Conservation (phyloP, 352 stramenopile species). For the Phytophthora citrophthora region DNA sequence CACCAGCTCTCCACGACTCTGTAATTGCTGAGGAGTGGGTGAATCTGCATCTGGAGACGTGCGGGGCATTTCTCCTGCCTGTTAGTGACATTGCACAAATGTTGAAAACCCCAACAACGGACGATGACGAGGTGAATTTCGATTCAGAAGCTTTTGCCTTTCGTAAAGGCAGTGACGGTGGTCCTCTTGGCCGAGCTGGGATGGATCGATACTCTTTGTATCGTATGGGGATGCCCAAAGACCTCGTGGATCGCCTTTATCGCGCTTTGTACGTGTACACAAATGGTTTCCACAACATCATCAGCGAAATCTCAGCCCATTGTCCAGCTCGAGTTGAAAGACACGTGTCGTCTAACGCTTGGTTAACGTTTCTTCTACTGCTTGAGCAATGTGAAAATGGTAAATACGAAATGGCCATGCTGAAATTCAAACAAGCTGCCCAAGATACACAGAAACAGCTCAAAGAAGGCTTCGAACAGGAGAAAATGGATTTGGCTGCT, state of each 20-base stretch:
- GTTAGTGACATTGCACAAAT: conserved; percentile 47
- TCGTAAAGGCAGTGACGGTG: conserved; percentile 42
- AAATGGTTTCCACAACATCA: conserved; percentile 86
- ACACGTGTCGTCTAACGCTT: conserved; percentile 85
- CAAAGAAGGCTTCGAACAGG: conserved; percentile 49
- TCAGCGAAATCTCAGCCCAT: conserved; percentile 79
- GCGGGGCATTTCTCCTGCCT: conserved; percentile 56
- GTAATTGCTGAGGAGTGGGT: conserved; percentile 84
- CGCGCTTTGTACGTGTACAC: conserved; percentile 87
- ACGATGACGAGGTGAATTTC: conserved; percentile 41
- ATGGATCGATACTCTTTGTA: conserved; percentile 81
- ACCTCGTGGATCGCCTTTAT: conserved; percentile 80
- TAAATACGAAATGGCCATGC: conserved; percentile 89
- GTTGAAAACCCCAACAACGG: background rate
- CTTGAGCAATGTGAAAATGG: conserved; percentile 82
- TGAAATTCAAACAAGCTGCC: conserved; percentile 83
- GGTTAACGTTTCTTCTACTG: conserved; percentile 76
- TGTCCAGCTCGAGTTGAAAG: conserved; percentile 67
- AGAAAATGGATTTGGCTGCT: conserved; percentile 46
- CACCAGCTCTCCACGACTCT: conserved; percentile 60
- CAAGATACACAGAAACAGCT: conserved; percentile 59
- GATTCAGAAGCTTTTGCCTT: conserved; percentile 57
- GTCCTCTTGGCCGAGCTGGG: conserved; percentile 59
- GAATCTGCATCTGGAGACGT: conserved; percentile 73
- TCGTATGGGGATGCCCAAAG: conserved; percentile 76